Conservation (phyloP, 164 flowering plant species). For the Amborella trichopoda region DNA sequence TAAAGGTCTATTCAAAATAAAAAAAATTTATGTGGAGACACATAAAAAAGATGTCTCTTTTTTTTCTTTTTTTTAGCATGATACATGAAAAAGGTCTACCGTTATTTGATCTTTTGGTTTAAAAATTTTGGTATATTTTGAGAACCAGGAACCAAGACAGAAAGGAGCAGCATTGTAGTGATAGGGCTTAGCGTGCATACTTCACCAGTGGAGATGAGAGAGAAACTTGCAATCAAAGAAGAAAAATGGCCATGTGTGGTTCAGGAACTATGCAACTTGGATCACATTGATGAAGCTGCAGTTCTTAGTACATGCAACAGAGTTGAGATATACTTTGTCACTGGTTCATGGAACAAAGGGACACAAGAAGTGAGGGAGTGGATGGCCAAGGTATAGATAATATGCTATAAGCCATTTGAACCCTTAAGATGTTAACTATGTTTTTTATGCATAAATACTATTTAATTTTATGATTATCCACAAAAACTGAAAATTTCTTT, state of each 20-base stretch:
- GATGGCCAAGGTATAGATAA: conserved; percentile 80
- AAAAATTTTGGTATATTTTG: not conserved
- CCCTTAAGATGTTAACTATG: too few species aligned
- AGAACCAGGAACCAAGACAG: conserved; percentile 80
- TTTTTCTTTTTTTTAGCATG: too few species aligned
- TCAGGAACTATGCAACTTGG: conserved; percentile 52
- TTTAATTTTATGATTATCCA: not conserved
- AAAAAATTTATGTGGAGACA: too few species aligned
- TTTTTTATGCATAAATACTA: not conserved
- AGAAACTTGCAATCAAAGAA: conserved; percentile 94
- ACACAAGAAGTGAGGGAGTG: conserved; percentile 97
- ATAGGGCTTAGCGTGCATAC: conserved; percentile 95
- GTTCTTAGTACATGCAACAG: conserved; percentile 98
- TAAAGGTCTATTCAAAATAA: too few species aligned
- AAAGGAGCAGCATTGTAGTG: conserved; percentile 92
- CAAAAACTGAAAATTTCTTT: not conserved
- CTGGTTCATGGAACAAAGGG: conserved; percentile 88
- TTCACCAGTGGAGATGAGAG: conserved; percentile 94
- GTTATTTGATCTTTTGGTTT: too few species aligned
- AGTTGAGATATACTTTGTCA: conserved; percentile 95
- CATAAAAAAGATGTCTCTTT: too few species aligned
- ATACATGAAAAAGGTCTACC: too few species aligned
- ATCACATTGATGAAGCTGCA: conserved; percentile 98
- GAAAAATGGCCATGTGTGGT: conserved; percentile 98
- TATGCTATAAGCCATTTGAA: too few species aligned